Percentiles rank a stretch among this genome's conserved stretches.
phyloP scores from a whole-genome alignment of 108 stramenopile genomes.

The Epipyxis sp. region DNA sequence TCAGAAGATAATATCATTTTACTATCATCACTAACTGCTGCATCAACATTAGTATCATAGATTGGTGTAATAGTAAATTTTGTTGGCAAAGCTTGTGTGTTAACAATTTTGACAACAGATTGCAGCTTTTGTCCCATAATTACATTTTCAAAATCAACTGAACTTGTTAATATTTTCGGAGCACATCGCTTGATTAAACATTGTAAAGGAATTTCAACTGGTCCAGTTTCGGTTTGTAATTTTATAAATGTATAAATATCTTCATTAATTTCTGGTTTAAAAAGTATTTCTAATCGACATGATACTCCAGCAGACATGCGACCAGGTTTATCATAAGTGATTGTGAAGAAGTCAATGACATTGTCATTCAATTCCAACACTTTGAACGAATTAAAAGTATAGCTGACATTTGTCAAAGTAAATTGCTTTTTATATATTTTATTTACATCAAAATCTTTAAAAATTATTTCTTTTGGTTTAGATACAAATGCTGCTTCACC shows the following conservation, averaged over 20 bases:
- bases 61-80: conserved; percentile 34
- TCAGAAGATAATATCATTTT: not conserved
- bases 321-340: conserved; percentile 54
- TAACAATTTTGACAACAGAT: conserved; percentile 36
- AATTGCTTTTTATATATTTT: conserved; percentile 42
- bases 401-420: conserved; percentile 54
- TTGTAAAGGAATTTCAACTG: conserved; percentile 50
- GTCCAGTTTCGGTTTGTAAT: conserved; percentile 52
- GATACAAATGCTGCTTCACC: conserved; percentile 45
- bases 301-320: conserved; percentile 59
- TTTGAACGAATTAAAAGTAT: conserved; percentile 61
- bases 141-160: conserved; percentile 45
- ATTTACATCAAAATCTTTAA: conserved; percentile 58
- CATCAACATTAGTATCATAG: not conserved
- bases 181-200: conserved; percentile 44
- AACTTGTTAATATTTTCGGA: conserved; percentile 30
- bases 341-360: conserved; percentile 54
- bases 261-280: conserved; percentile 57
- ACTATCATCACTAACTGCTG: not conserved
- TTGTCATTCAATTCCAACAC: conserved; percentile 48
- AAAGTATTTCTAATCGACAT: conserved; percentile 50
- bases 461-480: conserved; percentile 46
- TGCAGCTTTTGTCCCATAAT: conserved; percentile 52
- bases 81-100: conserved; percentile 50
- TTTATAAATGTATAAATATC: conserved; percentile 49